phyloP scores from a whole-genome alignment of 768 basidiomycete species.

The Tylopilus sp. region DNA sequence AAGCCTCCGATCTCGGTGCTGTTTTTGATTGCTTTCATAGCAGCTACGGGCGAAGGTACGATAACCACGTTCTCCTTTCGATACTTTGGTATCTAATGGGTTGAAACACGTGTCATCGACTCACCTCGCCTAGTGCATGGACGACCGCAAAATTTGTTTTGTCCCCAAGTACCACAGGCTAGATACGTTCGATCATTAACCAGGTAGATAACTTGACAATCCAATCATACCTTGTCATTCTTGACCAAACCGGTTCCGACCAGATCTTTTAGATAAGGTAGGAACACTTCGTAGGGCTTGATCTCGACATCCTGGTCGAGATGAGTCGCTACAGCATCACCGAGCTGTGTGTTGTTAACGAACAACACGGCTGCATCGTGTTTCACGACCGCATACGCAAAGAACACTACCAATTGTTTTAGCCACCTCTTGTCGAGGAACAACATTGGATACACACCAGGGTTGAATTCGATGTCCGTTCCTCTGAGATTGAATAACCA shows the following conservation, averaged over 20 bases:
- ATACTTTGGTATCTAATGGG: neutral
- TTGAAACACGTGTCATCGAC: slow-evolving; percentile 3
- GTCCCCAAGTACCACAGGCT: slow-evolving; percentile 76
- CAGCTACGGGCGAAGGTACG: slow-evolving; percentile 69
- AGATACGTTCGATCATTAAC: slow-evolving; percentile 1
- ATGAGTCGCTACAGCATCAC: slow-evolving; percentile 38
- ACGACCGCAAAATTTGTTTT: slow-evolving; percentile 81
- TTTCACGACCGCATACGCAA: slow-evolving; percentile 84
- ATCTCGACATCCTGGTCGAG: slow-evolving; percentile 64
- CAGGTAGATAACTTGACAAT: slow-evolving; percentile 2
- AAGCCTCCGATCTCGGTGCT: slow-evolving; percentile 83
- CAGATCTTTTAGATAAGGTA: slow-evolving; percentile 56
- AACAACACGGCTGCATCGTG: slow-evolving; percentile 58
- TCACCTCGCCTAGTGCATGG: slow-evolving; percentile 69
- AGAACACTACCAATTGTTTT: slow-evolving; percentile 61
- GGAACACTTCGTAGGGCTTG: slow-evolving; percentile 66
- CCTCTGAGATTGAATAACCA: slow-evolving; percentile 95
- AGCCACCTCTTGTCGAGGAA: neutral
- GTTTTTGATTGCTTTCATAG: slow-evolving; percentile 81
- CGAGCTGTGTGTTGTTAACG: slow-evolving; percentile 50
- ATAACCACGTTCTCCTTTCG: slow-evolving; percentile 56
- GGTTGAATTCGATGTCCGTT: slow-evolving; percentile 87
- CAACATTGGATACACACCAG: slow-evolving; percentile 36
- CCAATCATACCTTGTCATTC: slow-evolving; percentile 28
- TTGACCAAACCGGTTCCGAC: slow-evolving; percentile 32